Conservation (phyloP, 352 stramenopile genomes). For the Pythium rishiriense region DNA sequence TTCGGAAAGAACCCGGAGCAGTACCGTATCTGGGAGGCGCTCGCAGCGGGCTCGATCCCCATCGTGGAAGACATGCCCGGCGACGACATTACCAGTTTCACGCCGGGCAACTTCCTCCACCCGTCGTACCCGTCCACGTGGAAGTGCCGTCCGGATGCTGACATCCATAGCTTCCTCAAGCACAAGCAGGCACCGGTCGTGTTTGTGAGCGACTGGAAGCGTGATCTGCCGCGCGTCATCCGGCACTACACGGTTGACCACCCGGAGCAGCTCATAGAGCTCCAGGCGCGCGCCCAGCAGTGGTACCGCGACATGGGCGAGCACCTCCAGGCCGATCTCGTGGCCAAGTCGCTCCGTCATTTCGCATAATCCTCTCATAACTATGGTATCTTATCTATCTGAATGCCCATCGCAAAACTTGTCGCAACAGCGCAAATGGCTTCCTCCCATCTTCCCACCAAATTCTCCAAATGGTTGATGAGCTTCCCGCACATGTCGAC, state of each 20-base stretch:
- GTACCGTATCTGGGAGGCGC: constrained; percentile 69
- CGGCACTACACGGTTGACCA: constrained; percentile 34
- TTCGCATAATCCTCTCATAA: constrained; percentile 1
- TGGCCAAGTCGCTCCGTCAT: constrained; percentile 15
- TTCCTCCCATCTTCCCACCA: no score
- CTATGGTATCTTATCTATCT: no score
- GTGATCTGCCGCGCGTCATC: constrained; percentile 45
- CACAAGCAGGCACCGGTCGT: constrained; percentile 53
- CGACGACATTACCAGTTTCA: background rate
- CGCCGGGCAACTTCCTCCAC: constrained; percentile 57
- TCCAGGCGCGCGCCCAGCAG: constrained; percentile 34
- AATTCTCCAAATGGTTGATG: no score
- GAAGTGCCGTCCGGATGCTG: constrained; percentile 47
- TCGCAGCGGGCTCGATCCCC: constrained; percentile 60
- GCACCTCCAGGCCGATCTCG: constrained; percentile 41
- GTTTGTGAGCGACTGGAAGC: constrained; percentile 60
- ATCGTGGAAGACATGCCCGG: constrained; percentile 57
- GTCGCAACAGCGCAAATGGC: no score
- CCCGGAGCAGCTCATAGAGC: constrained; percentile 32
- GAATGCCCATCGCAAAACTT: no score
- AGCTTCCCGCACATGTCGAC: no score
- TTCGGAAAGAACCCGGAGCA: constrained; percentile 69
- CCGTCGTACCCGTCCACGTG: constrained; percentile 59
- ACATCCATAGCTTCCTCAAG: constrained; percentile 54
- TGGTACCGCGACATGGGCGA: constrained; percentile 45